Evolutionary conservation across 2,329 filamentous ascomycete species (phyloP).

Genomic region (Zymoseptoria pseudotritici): DNA sequence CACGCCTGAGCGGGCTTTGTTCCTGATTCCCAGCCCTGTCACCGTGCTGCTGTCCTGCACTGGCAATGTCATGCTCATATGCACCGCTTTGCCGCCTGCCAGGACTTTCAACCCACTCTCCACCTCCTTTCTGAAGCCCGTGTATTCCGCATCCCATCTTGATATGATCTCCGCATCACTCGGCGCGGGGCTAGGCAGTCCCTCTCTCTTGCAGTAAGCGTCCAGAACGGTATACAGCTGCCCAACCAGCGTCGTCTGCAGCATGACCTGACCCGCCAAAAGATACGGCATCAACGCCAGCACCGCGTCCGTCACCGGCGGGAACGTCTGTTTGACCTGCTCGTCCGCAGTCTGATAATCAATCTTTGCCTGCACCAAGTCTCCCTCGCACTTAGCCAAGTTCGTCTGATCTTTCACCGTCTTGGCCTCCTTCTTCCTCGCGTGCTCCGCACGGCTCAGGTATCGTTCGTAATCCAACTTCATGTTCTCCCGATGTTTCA

Average conservation of each 20-base stretch:
- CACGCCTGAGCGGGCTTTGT: conserved; percentile 19
- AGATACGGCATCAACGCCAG: conserved; percentile 69
- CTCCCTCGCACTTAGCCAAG: conserved; percentile 63
- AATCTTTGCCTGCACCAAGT: conserved; percentile 56
- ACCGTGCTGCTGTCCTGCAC: conserved; percentile 39
- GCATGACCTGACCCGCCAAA: conserved; percentile 61
- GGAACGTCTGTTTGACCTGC: conserved; percentile 63
- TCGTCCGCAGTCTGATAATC: conserved; percentile 70
- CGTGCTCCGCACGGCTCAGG: conserved; percentile 61
- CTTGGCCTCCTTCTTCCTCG: conserved; percentile 61
- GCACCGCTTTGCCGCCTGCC: conserved; percentile 60
- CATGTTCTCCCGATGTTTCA: conserved; percentile 78
- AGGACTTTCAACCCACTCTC: conserved; percentile 58
- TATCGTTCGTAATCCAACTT: conserved; percentile 75
- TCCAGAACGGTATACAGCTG: conserved; percentile 72
- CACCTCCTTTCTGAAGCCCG: conserved; percentile 56
- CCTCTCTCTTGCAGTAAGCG: conserved; percentile 61
- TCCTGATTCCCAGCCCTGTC: conserved; percentile 42
- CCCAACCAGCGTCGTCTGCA: conserved; percentile 70
- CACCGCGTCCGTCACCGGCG: conserved; percentile 60
- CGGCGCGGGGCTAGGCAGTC: conserved; percentile 64
- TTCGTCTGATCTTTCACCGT: conserved; percentile 66
- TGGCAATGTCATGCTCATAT: conserved; percentile 46
- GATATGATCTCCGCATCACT: conserved; percentile 64
- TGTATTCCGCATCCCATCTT: conserved; percentile 57